A percentile compares a stretch with the other conserved stretches of the same genome.
phyloP scores from a whole-genome alignment of 306 rosid species.

The Quercus aquifolioides region DNA sequence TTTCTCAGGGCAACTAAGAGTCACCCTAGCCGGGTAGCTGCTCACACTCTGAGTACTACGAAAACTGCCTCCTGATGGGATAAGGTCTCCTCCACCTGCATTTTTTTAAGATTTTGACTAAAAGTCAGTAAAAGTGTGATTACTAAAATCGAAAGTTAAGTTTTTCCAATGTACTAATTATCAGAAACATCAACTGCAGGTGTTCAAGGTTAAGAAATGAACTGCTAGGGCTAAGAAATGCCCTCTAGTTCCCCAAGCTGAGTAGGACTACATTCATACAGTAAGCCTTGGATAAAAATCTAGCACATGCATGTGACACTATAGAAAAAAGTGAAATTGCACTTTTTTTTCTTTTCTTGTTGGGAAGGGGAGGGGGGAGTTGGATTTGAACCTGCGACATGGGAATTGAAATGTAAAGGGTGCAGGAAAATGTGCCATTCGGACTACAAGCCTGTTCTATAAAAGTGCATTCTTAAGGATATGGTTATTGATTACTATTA shows the following conservation, averaged over 20 bases:
- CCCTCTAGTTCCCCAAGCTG: not conserved
- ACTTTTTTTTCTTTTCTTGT: too few species aligned
- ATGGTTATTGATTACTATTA: too few species aligned
- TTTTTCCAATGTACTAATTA: not conserved
- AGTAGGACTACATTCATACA: not conserved
- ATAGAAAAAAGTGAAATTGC: too few species aligned
- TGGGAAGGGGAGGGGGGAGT: too few species aligned
- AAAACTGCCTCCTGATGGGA: slow-evolving; percentile 8
- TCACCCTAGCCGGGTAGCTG: slow-evolving; percentile 38
- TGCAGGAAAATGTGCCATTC: too few species aligned
- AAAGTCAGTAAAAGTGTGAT: not conserved
- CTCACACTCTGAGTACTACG: not conserved
- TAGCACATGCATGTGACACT: not conserved
- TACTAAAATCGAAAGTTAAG: not conserved
- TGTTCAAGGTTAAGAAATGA: not conserved
- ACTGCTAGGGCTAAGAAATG: too few species aligned
- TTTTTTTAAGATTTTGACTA: not conserved
- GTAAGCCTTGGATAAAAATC: not conserved
- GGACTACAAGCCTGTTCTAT: too few species aligned
- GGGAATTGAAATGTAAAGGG: too few species aligned
- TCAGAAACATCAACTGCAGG: not conserved
- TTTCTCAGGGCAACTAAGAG: slow-evolving; percentile 51
- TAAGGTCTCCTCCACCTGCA: slow-evolving; percentile 32
- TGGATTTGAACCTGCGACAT: too few species aligned
- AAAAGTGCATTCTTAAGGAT: too few species aligned